Percentiles rank a stretch among this genome's conserved stretches.
Conservation (phyloP, 116 monocot species). For the Phalaenopsis hybrid region DNA sequence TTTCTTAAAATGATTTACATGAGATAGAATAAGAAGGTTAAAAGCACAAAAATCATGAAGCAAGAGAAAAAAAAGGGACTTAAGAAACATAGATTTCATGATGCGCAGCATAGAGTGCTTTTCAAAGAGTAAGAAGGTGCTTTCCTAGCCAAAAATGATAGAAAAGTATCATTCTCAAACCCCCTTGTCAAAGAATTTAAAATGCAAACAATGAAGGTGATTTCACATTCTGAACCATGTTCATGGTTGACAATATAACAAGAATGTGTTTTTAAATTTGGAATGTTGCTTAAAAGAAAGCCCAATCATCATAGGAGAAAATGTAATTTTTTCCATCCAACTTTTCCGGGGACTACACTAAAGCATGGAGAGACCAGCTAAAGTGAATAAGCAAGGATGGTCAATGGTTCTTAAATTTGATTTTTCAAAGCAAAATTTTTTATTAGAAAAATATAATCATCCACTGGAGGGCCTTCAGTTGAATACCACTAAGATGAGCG, state of each 20-base stretch:
- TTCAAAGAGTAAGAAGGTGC: background rate
- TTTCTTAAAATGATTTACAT: no score
- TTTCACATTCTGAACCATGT: background rate
- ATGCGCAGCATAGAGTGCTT: background rate
- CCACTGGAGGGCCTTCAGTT: background rate
- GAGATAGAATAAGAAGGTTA: no score
- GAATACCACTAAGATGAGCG: background rate
- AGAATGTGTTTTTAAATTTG: background rate
- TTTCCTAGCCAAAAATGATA: background rate
- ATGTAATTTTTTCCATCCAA: background rate
- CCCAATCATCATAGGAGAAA: background rate
- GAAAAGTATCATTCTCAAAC: background rate
- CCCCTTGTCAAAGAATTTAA: background rate
- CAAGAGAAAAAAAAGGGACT: no score
- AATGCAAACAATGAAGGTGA: background rate
- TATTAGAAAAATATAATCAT: background rate
- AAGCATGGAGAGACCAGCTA: background rate
- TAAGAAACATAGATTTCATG: background rate
- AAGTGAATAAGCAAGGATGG: background rate
- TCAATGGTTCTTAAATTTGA: background rate
- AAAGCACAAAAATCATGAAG: no score
- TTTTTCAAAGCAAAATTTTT: background rate
- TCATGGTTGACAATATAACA: background rate
- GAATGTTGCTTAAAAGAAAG: background rate
- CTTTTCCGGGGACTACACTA: background rate